Evolutionary conservation across 345 rosid species (phyloP), one percentile per base, ranked within the genome.

Genomic region (Carallia brachiata): DNA sequence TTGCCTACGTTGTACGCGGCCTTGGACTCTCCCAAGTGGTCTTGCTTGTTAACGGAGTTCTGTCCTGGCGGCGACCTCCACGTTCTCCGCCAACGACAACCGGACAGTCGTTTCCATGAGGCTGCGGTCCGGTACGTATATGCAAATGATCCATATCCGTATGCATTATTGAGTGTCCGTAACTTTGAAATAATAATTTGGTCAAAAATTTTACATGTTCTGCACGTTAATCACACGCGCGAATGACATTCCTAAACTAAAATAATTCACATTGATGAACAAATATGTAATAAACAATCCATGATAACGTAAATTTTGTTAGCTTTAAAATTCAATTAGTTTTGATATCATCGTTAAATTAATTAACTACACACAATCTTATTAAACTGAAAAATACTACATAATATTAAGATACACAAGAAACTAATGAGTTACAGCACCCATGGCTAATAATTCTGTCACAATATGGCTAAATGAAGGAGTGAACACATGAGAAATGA

Each of bases 31-130:
- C 84, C 84, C 5, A 72, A 87, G 76, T 92, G 91, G 88, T 87
- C 82, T 52, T 92, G 96, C 71, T 74, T 92, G 75, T 64, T 92
- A 10, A 86, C 93, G 10, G 96, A 92, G 80, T 87, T 90, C 67
- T 92, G 96, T 67, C 88, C 96, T 63, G 96, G 98, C 19, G 95
- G 93, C 4, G 93, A 92, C 77, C 95, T 90, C 53, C 93, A 92
- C 61, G 89, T 86, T 32, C 89, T 86, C 84, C 83, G 96, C 10
- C 95, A 86, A 64, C 83, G 81, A 34, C 95, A 85, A 60, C 88
- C 90, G 0, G 77, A 77, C 56, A 86, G 75, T 27, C 93, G 94
- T 32, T 92, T 92, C 72, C 64, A 81, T 1, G 95, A 92, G 61
- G 58, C 87, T 1, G 93, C 91, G 0, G 95, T 86, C 70, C 85